phyloP scores from a whole-genome alignment of 495 filamentous ascomycete species.

The Tuber umbilicatum region DNA sequence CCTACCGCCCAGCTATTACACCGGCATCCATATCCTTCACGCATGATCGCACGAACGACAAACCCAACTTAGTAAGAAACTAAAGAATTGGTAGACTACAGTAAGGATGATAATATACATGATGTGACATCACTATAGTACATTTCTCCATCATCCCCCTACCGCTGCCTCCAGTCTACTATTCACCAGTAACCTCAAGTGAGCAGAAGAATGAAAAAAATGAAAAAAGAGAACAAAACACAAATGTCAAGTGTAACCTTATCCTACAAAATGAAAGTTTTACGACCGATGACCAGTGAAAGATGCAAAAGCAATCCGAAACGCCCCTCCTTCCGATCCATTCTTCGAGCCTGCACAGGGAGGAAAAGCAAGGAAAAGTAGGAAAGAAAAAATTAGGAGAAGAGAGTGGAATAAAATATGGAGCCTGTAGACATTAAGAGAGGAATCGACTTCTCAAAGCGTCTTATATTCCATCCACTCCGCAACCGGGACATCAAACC shows the following conservation, averaged over 20 bases:
- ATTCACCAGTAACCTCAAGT: neutral
- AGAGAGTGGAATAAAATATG: neutral
- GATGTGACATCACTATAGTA: neutral
- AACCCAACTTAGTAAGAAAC: neutral
- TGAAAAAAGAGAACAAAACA: neutral
- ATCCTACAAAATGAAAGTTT: neutral
- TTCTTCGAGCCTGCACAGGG: neutral
- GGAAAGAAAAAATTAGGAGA: neutral
- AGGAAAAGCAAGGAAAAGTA: neutral
- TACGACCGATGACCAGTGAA: neutral
- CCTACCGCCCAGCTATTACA: neutral
- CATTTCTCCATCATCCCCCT: neutral
- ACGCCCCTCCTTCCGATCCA: conserved; percentile 17
- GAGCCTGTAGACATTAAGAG: neutral
- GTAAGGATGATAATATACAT: neutral
- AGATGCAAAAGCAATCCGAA: conserved; percentile 19
- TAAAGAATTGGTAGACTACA: neutral
- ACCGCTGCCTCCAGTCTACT: neutral
- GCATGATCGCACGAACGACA: neutral
- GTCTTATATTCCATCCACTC: conserved; percentile 86
- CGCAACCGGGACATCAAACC: conserved; percentile 74
- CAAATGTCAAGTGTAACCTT: neutral
- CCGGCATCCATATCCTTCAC: neutral
- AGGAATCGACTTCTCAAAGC: conserved; percentile 14
- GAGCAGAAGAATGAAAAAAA: neutral